Conservation (phyloP, 768 basidiomycete species). For the Ramaria rubella region DNA sequence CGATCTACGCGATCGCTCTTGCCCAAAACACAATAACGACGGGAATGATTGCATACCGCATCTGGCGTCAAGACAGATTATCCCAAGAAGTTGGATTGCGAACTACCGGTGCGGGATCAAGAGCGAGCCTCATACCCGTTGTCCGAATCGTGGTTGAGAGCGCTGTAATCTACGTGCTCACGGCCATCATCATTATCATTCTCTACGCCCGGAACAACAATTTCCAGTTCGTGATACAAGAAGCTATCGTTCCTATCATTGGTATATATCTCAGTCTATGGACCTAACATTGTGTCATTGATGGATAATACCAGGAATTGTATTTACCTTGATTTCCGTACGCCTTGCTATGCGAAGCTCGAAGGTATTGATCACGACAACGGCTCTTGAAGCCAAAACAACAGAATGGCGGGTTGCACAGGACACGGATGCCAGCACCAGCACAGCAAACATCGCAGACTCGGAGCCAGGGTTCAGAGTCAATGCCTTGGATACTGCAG, state of each 20-base stretch:
- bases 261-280: background rate
- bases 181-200: background rate
- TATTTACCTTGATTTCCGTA: background rate
- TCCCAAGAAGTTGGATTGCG: background rate
- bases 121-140: background rate
- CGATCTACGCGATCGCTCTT: background rate
- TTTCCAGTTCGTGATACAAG: background rate
- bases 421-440: background rate
- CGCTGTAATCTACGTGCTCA: background rate
- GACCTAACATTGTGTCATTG: too few relatives aligned
- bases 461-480: background rate
- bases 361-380: background rate
- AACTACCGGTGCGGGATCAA: background rate
- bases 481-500: background rate
- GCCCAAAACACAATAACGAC: constrained; percentile 1
- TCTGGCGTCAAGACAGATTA: background rate
- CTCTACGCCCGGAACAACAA: background rate
- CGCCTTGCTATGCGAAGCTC: background rate
- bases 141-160: background rate
- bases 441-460: background rate
- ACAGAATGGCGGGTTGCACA: background rate
- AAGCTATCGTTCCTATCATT: background rate
- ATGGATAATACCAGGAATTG: background rate
- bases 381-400: background rate
- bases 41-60: background rate